Evolutionary conservation across 106 monocot genomes (phyloP), one percentile per base, ranked within the genome.

Genomic region (Hemerocallis citrina): DNA sequence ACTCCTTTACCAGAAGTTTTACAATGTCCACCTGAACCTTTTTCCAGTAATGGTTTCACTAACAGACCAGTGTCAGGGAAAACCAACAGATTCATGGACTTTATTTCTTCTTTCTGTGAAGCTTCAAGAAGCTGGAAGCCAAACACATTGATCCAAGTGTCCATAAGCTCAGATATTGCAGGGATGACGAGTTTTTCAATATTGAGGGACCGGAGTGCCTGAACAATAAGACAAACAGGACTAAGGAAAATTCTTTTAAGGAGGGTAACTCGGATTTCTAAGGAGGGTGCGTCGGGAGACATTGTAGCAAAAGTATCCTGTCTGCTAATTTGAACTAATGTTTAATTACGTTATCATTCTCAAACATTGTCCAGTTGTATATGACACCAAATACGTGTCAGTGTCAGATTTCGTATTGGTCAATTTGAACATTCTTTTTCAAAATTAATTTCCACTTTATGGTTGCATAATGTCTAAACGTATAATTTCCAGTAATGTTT

Each of bases 21-120:
- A 59, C 23, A 11, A 7, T 68, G 55, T 33, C 67, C 64, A 61
- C 17, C 16, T 50, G 72, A 56, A 68, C 50, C 23, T 34, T 48
- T 73, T 59, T 12, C 25, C 25, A 69, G 36, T 44, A 96, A 67
- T 41, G 58, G 24, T 66, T 96, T 96, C 27, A 72, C 59, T 48
- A 96, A 64, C 36, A 96, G 77, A 59, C 86, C 90, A 34, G 81
- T 81, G 30, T 68, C 77, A 63, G 95, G 95, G 67, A 96, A 96
- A 43, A 90, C 95, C 64, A 96, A 61, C 52, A 96, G 68, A 60
- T 79, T 96, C 48, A 78, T 63, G 28, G 61, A 84, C 55, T 55
- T 90, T 11, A 83, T 16, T 72, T 90, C 95, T 57, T 81, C 61
- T 57, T 66, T 77, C 31, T 67, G 55, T 60, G 83, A 73, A 61